Evolutionary conservation across 2,329 filamentous ascomycete species (phyloP), one percentile per base, ranked within the genome.

Genomic region (Fusarium sp.): DNA sequence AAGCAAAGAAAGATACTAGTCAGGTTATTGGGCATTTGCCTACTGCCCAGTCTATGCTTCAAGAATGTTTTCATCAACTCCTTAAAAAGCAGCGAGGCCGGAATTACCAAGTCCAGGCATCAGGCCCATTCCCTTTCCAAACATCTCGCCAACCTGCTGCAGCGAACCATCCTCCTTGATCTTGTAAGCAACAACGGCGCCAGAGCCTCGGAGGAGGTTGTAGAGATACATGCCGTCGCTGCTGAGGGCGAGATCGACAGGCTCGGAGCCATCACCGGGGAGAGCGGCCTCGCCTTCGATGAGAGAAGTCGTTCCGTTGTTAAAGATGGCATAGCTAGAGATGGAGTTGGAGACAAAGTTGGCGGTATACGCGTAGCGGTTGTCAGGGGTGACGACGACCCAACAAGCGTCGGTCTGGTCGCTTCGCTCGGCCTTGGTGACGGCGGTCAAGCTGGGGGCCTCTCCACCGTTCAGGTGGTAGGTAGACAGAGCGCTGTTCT

Each of bases 311-410:
- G 72, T 69, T 24, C 74, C 74, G 27, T 76, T 70, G 33, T 20
- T 58, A 13, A 41, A 59, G 14, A 75, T 60, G 18, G 37, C 22
- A 33, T 76, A 76, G 56, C 70, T 76, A 11, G 74, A 75, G 39
- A 76, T 76, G 35, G 74, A 68, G 20, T 59, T 65, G n/a, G 74
- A 73, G 16, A 73, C 59, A 58, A 76, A 76, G 63, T 74, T 76
- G 45, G 74, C 72, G 1, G 74, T 73, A 62, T 75, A 76, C 3
- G 67, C 72, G 24, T 66, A 73, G 14, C 58, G 63, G 33, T 71
- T 57, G 24, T 76, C 68, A 1, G 72, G 72, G 6, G 74, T 76
- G n/a, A 75, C 65, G 20, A 73, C 61, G 14, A 76, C 64, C 74
- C 74, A 76, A 64, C 74, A 76, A 20, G 67, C 68, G 35, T 76